Evolutionary conservation across 2,329 filamentous ascomycete genomes (phyloP).

Genomic region (Elsinoe perseae): DNA sequence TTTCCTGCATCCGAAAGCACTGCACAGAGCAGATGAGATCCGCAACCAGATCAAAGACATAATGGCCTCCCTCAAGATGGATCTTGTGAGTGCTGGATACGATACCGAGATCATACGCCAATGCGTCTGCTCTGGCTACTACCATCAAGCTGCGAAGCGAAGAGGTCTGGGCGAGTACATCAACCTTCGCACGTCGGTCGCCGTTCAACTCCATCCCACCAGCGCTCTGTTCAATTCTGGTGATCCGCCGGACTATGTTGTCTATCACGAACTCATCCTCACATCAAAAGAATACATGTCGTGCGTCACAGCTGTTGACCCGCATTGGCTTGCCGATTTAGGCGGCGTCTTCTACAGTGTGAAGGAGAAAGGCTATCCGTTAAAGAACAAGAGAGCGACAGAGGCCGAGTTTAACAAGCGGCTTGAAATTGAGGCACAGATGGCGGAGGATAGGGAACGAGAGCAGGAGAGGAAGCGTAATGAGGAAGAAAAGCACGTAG

Average conservation of each 20-base stretch:
- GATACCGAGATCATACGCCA: conserved; percentile 95
- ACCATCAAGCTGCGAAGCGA: conserved; percentile 92
- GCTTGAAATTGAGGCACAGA: conserved; percentile 88
- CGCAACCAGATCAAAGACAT: conserved; percentile 89
- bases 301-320: conserved; percentile 90
- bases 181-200: conserved; percentile 89
- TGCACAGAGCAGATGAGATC: conserved; percentile 87
- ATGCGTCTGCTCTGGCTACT: conserved; percentile 96
- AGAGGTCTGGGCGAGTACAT: conserved; percentile 97
- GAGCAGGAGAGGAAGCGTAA: conserved; percentile 48
- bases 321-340: conserved; percentile 92
- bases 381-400: conserved; percentile 73
- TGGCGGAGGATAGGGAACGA: conserved; percentile 72
- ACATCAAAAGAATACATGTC: conserved; percentile 98
- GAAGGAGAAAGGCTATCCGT: conserved; percentile 94
- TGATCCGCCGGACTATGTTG: conserved; percentile 90
- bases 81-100: conserved; percentile 77
- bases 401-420: conserved; percentile 88
- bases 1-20: conserved; percentile 90
- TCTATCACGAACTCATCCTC: conserved; percentile 96
- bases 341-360: conserved; percentile 96
- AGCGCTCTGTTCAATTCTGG: conserved; percentile 86
- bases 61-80: conserved; percentile 88
- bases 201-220: conserved; percentile 89
- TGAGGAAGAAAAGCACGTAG: conserved; percentile 28